Evolutionary conservation across 805 yeast genomes (phyloP), one percentile per base, ranked within the genome.

Genomic region (Barnettozyma vustinii): DNA sequence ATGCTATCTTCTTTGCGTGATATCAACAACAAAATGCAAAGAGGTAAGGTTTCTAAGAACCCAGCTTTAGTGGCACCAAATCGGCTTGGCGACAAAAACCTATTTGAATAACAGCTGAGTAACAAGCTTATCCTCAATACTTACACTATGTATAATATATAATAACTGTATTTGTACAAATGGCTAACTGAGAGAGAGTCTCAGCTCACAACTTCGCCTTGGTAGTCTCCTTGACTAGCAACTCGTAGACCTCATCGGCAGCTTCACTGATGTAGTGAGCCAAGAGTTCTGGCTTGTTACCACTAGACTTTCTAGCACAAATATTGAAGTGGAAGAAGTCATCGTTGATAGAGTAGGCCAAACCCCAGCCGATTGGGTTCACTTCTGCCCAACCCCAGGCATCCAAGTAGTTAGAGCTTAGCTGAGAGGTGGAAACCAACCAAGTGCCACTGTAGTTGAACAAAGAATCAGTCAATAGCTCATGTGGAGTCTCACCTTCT

Each of bases 321-420:
- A 92, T 82, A 69, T 91, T 92, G 61, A 94, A 81, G 64, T 90
- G 92, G 56, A 90, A 61, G 81, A 87, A 84, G 58, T 91, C 85
- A 51, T 80, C 79, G 74, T 87, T 90, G 61, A 92, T 76, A 88
- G 90, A 88, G 73, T 92, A 92, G 9, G 96, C 97, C 54, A 88
- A 76, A 8, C 98, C 99, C 60, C 87, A 83, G 9, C 99, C 99
- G 52, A 84, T 87, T 62, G 91, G 96, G 58, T 86, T 82, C 44
- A 94, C 98, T 66, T 95, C 96, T 18, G 96, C 80, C 88, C 90
- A 92, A 32, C 99, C 99, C 76, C 91, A 92, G 41, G 95, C 91
- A 65, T 89, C 89, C 69, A 89, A 87, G 67, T 74, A 74, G 59
- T 84, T 87, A 5, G 95, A 85, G 9, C 94, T 85, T 56, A 92